Evolutionary conservation across 441 rosid species (phyloP).

Genomic region (Erysimum cheiri): DNA sequence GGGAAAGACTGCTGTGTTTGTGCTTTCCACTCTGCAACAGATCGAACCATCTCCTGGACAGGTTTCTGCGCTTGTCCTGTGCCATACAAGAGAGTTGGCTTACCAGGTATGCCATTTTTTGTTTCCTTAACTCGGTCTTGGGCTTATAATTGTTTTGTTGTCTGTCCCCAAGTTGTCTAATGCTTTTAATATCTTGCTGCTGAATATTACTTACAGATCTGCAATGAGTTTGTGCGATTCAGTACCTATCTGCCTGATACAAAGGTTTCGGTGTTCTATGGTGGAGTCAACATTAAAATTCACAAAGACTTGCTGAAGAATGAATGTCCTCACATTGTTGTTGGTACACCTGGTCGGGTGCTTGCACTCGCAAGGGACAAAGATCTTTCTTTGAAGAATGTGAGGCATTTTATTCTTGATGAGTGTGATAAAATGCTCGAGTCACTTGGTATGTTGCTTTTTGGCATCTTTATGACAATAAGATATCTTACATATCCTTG

Average conservation of each 20-base stretch:
- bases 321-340: conserved; percentile 98
- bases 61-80: conserved; percentile 91
- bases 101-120: conserved; percentile 63
- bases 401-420: conserved; percentile 97
- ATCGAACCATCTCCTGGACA: conserved; percentile 93
- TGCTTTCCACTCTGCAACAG: conserved; percentile 88
- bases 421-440: conserved; percentile 99
- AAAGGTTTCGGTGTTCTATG: conserved; percentile 94
- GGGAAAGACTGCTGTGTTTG: conserved; percentile 99
- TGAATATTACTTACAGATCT: conserved; percentile 61
- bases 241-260: conserved; percentile 87
- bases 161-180: background rate
- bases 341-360: conserved; percentile 95
- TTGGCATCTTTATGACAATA: background rate
- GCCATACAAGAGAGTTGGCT: conserved; percentile 83
- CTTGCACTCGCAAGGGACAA: conserved; percentile 90
- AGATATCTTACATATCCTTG: background rate
- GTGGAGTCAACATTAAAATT: conserved; percentile 87
- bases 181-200: background rate
- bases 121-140: background rate
- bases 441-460: conserved; percentile 71
- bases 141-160: background rate
- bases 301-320: conserved; percentile 93
- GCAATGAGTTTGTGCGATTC: conserved; percentile 96
- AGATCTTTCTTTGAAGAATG: conserved; percentile 94